Percentiles rank a stretch among this genome's conserved stretches.
phyloP scores from a whole-genome alignment of 371 early-diverging fungal species.

The Batkoa obscura region DNA sequence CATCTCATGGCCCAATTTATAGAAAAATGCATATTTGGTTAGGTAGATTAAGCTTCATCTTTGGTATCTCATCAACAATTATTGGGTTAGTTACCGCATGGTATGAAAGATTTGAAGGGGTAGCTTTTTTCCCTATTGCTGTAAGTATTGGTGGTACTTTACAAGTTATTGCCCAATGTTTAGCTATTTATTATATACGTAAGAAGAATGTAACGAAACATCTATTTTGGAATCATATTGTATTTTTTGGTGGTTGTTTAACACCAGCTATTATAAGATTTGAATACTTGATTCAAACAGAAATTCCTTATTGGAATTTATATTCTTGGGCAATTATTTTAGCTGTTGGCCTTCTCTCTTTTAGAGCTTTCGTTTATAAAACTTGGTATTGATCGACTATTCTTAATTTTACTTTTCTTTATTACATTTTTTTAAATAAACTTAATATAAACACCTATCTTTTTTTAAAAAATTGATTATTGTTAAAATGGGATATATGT shows the following conservation, averaged over 20 bases:
- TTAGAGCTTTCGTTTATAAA: not conserved
- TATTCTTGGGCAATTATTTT: not conserved
- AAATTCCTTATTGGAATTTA: not conserved
- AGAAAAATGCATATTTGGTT: not conserved
- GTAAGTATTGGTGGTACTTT: not conserved
- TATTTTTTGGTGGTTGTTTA: not conserved
- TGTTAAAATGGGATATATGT: too few relatives aligned
- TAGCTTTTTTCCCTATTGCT: not conserved
- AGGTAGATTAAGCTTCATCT: not conserved
- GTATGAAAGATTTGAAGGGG: not conserved
- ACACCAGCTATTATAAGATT: not conserved
- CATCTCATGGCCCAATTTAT: not conserved
- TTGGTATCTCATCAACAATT: not conserved
- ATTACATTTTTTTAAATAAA: too few relatives aligned
- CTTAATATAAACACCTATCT: too few relatives aligned
- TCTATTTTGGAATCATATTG: not conserved
- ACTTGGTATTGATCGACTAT: not conserved
- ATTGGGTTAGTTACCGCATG: not conserved
- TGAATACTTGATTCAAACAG: not conserved
- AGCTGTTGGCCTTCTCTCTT: not conserved
- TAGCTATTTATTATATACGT: not conserved
- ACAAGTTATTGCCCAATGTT: not conserved
- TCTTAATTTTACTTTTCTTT: too few relatives aligned
- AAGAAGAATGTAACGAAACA: not conserved
- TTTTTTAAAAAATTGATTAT: too few relatives aligned